phyloP scores from a whole-genome alignment of 2,329 filamentous ascomycete species.

The Trichoderma asperellum region DNA sequence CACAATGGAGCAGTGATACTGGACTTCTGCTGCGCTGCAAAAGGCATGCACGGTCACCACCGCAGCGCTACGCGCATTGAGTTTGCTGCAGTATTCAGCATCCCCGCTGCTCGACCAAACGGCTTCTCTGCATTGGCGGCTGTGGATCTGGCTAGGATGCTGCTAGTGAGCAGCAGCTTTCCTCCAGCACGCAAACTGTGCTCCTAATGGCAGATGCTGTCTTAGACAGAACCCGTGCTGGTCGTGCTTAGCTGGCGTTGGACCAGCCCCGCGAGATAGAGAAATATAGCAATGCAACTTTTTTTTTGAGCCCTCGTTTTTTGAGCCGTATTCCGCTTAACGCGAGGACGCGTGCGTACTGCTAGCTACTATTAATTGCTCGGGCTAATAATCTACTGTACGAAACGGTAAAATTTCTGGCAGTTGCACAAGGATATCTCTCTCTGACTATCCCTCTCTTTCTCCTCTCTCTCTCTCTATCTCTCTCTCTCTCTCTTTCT shows the following conservation, averaged over 20 bases:
- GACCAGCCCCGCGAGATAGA: not conserved
- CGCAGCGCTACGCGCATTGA: constrained; percentile 16
- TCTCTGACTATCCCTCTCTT: not conserved
- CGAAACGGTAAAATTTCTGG: constrained; percentile 11
- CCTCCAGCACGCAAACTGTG: constrained; percentile 3
- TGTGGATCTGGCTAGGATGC: constrained; percentile 9
- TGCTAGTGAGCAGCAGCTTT: not conserved
- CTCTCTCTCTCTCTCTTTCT: not conserved
- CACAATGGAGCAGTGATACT: not conserved
- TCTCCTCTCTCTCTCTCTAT: not conserved
- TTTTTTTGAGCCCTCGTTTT: not conserved
- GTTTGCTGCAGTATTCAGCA: not conserved
- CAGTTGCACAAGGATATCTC: not conserved
- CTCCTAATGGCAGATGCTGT: not conserved
- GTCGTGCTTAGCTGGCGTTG: not conserved
- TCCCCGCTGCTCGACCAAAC: constrained; percentile 1
- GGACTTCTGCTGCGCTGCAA: not conserved
- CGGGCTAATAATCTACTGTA: not conserved
- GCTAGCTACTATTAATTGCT: not conserved
- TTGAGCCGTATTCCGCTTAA: not conserved
- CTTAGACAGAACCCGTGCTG: not conserved
- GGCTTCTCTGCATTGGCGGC: constrained; percentile 13
- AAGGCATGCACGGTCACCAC: constrained; percentile 23
- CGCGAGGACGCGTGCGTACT: not conserved
- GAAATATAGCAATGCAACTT: not conserved